Conservation (phyloP, 768 basidiomycete genomes). For the Serendipita sp. region DNA sequence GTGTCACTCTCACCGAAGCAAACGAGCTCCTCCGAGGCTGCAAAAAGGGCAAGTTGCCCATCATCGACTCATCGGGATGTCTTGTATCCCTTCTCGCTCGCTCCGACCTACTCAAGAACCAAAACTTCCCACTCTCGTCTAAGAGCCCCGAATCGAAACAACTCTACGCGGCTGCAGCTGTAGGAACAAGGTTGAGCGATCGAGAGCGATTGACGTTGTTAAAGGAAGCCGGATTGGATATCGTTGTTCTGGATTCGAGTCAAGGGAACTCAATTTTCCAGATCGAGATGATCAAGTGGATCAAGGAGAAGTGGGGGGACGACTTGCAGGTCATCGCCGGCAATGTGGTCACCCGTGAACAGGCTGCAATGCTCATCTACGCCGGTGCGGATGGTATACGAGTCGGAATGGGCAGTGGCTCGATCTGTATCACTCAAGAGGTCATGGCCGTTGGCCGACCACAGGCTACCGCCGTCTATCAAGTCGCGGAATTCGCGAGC, state of each 20-base stretch:
- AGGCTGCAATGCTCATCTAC: constrained; percentile 82
- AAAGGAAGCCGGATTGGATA: constrained; percentile 87
- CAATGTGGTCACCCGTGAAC: constrained; percentile 95
- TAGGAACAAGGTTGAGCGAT: constrained; percentile 85
- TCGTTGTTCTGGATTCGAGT: constrained; percentile 86
- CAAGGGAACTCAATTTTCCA: constrained; percentile 94
- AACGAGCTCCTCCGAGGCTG: constrained; percentile 89
- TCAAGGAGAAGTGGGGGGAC: constrained; percentile 69
- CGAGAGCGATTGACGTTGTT: constrained; percentile 69
- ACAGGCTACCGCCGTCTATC: constrained; percentile 95
- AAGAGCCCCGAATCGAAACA: constrained; percentile 87
- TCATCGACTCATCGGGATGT: constrained; percentile 47
- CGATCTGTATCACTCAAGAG: constrained; percentile 98
- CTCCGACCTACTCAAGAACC: constrained; percentile 93
- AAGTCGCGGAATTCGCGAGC: constrained; percentile 82
- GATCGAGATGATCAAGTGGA: constrained; percentile 86
- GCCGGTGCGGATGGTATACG: constrained; percentile 94
- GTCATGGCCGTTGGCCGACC: constrained; percentile 98
- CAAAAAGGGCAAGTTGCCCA: constrained; percentile 95
- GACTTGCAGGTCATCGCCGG: constrained; percentile 83
- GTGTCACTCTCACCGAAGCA: constrained; percentile 80
- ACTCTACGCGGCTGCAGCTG: constrained; percentile 87
- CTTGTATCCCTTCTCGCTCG: constrained; percentile 80
- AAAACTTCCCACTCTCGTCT: constrained; percentile 86
- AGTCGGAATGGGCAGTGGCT: constrained; percentile 95